These are phyloP conservation scores for Globisporangium perplexum DNA, from an alignment of 352 stramenopile genomes.

Conservation along the genomic window DNA sequence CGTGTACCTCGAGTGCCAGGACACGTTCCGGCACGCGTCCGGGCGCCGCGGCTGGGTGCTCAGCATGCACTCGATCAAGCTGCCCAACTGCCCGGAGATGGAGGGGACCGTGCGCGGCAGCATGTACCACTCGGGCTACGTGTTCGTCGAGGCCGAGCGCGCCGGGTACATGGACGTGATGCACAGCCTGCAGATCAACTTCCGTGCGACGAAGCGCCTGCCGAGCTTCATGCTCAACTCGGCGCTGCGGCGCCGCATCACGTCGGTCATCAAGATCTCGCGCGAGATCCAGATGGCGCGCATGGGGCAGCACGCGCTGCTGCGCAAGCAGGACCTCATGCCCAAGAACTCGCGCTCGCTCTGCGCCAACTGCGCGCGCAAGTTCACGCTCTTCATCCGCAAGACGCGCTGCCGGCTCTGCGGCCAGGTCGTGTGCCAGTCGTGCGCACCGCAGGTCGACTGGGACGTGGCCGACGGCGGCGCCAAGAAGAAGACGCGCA, in stretches of 20 bases:
- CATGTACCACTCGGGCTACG: slow-evolving; percentile 78
- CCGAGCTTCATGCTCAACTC: slow-evolving; percentile 63
- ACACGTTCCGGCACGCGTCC: slow-evolving; percentile 70
- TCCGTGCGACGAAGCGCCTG: slow-evolving; percentile 62
- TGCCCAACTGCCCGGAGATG: slow-evolving; percentile 64
- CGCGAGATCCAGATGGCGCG: slow-evolving; percentile 57
- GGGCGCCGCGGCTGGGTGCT: slow-evolving; percentile 66
- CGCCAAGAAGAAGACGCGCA: slow-evolving; percentile 32
- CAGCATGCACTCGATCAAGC: slow-evolving; percentile 82
- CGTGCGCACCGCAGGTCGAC: slow-evolving; percentile 55
- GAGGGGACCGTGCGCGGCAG: slow-evolving; percentile 68
- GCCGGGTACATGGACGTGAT: slow-evolving; percentile 82
- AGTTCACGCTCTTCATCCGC: slow-evolving; percentile 66
- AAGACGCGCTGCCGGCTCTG: slow-evolving; percentile 73
- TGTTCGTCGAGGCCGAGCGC: slow-evolving; percentile 73
- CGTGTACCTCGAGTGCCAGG: slow-evolving; percentile 73
- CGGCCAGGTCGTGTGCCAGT: slow-evolving; percentile 68
- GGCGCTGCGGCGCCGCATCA: slow-evolving; percentile 55
- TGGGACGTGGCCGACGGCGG: slow-evolving; percentile 21
- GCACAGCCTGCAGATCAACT: slow-evolving; percentile 83
- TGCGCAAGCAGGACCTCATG: slow-evolving; percentile 62
- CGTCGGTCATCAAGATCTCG: slow-evolving; percentile 56
- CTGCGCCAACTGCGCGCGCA: slow-evolving; percentile 54
- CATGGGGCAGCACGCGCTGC: slow-evolving; percentile 49
- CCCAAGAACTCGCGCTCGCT: slow-evolving; percentile 50